A percentile compares a stretch with the other conserved stretches of the same genome.
Conservation (phyloP, 2,329 filamentous ascomycete genomes). For the Drechslerella coelobrocha region DNA sequence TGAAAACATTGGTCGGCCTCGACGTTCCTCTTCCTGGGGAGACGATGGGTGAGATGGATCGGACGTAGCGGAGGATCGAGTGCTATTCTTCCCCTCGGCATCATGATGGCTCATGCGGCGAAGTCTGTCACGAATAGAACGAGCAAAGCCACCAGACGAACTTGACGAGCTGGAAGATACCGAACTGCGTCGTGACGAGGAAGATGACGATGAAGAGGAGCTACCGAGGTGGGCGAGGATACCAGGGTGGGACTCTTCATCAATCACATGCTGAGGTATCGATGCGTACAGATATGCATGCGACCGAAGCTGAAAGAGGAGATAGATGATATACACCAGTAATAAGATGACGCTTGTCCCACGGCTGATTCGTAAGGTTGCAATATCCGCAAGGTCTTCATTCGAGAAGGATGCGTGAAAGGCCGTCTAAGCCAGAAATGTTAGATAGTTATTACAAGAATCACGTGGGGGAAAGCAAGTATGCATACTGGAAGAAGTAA, state of each 20-base stretch:
- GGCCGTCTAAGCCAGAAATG: constrained; percentile 69
- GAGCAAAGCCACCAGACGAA: constrained; percentile 43
- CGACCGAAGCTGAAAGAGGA: constrained; percentile 89
- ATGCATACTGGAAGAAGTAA: constrained; percentile 75
- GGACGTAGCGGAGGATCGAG: constrained; percentile 34
- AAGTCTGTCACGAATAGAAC: constrained; percentile 44
- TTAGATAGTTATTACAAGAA: not conserved
- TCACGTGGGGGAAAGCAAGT: not conserved
- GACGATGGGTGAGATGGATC: constrained; percentile 29
- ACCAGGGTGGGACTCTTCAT: constrained; percentile 86
- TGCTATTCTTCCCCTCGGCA: constrained; percentile 34
- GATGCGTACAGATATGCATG: constrained; percentile 84
- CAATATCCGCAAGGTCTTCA: constrained; percentile 67
- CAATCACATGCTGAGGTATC: constrained; percentile 88
- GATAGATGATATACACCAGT: constrained; percentile 80
- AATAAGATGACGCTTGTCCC: constrained; percentile 81
- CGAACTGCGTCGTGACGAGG: constrained; percentile 58
- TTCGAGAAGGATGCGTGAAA: constrained; percentile 87
- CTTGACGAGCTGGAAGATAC: constrained; percentile 66
- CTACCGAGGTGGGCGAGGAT: constrained; percentile 68
- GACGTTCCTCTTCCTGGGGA: constrained; percentile 19
- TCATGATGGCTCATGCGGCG: constrained; percentile 47
- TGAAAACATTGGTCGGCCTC: constrained; percentile 37
- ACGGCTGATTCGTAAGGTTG: constrained; percentile 81
- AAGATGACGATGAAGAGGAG: constrained; percentile 54